These are phyloP conservation scores for Liquidambar formosana DNA, from an alignment of 164 flowering plant species.

Conservation along the genomic window DNA sequence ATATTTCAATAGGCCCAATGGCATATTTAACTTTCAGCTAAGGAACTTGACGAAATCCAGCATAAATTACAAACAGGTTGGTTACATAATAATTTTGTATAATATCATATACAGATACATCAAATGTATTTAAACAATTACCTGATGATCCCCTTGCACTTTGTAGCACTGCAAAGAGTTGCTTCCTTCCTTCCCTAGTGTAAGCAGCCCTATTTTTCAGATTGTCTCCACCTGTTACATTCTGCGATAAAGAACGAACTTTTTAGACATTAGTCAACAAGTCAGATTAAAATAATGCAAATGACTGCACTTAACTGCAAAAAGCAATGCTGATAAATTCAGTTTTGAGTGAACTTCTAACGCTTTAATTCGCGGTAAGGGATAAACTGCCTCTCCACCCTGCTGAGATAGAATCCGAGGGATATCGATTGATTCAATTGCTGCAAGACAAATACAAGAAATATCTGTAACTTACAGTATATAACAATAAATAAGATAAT, in stretches of 20 bases:
- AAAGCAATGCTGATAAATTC: constrained; percentile 78
- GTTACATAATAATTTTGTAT: background rate
- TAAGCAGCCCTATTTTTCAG: constrained; percentile 73
- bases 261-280: constrained; percentile 12
- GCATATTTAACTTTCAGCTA: no score
- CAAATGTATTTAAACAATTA: constrained; percentile 22
- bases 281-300: constrained; percentile 3
- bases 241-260: constrained; percentile 41
- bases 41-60: no score
- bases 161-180: constrained; percentile 95
- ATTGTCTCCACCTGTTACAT: constrained; percentile 57
- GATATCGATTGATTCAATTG: constrained; percentile 86
- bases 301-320: constrained; percentile 70
- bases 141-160: constrained; percentile 99
- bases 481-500: background rate
- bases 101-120: background rate
- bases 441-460: constrained; percentile 42
- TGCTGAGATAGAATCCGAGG: constrained; percentile 87
- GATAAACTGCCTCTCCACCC: constrained; percentile 96
- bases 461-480: background rate
- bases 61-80: background rate
- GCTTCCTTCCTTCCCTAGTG: constrained; percentile 96
- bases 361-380: constrained; percentile 76
- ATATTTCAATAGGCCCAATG: no score
- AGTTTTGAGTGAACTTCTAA: constrained; percentile 84